Base-by-base conservation (phyloP, 495 filamentous ascomycete genomes). In the Penicillium tannophilum region DNA sequence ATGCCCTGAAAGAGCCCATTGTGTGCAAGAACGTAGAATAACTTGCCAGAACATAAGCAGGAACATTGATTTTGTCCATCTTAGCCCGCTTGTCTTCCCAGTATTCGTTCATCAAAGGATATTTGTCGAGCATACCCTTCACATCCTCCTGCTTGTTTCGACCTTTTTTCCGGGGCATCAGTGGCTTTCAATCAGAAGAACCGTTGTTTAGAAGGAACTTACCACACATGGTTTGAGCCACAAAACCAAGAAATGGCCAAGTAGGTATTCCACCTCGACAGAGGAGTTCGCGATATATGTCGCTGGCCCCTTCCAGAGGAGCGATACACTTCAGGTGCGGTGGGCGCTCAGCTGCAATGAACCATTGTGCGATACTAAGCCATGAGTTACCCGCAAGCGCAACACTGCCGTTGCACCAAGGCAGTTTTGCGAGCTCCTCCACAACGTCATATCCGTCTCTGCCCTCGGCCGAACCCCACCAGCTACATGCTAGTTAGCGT, bases 321-420 rank as follows among this genome's bases (percentile, higher is more conserved):
- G 75, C 68, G n/a, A 79, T 76, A 0, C 70, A 70, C 4, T 64
- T 68, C 10, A 80, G 71, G 36, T 66, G 59, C 17, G 75, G 73
- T 10, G 72, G 75, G 6, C 58, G 41, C 0, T 66, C 62, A 9
- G 76, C 70, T 35, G 70, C 70, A 44, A 67, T 62, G 63, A 72
- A 71, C 16, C 59, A 19, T 52, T 79, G 77, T 7, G 65, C 64
- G 16, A 69, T 72, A 23, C 72, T 70, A 17, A 68, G 57, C 61
- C 59, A 65, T 1, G 67, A 70, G 23, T 70, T 67, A 3, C 64
- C 67, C 11, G 44, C 47, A 42, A 70, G 46, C 11, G 46, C 64
- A 19, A 70, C 57, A 10, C 48, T 53, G 7, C 64, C 62, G 36
- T 61, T 64, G 28, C 64, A 67, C 67, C 64, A 70, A 1, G 51